Conservation (phyloP, 768 basidiomycete species). For the Kwoniella heveanensis region DNA sequence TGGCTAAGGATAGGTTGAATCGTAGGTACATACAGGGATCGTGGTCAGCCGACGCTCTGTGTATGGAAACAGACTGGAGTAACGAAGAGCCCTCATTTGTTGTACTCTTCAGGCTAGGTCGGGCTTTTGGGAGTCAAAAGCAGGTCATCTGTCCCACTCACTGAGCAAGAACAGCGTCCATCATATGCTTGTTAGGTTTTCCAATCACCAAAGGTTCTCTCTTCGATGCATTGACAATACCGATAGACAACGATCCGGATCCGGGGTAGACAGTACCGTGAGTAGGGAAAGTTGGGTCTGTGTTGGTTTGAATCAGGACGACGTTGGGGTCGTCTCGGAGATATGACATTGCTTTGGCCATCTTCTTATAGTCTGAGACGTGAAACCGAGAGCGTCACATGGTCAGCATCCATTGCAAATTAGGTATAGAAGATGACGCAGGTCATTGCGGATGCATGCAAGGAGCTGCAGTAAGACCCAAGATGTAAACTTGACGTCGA, state of each 20-base stretch:
- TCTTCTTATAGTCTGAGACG: slow-evolving; percentile 75
- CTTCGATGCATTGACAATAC: slow-evolving; percentile 66
- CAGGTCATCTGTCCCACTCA: too few species aligned
- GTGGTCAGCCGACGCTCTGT: too few species aligned
- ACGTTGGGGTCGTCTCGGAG: slow-evolving; percentile 77
- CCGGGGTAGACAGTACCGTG: slow-evolving; percentile 71
- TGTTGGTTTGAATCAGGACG: slow-evolving; percentile 86
- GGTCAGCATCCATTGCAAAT: neutral
- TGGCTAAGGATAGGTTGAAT: slow-evolving; percentile 63
- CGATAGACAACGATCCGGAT: slow-evolving; percentile 77
- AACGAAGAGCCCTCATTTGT: too few species aligned
- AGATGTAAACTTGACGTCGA: neutral
- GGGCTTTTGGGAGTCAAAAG: too few species aligned
- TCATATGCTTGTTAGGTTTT: slow-evolving; percentile 87
- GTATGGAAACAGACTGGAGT: too few species aligned
- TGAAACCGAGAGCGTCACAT: neutral
- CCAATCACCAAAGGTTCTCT: slow-evolving; percentile 77
- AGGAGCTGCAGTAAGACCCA: too few species aligned
- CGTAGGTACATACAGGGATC: too few species aligned
- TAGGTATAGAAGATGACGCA: too few species aligned
- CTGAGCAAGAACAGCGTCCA: slow-evolving; percentile 87
- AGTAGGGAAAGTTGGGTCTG: slow-evolving; percentile 84
- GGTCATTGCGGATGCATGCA: too few species aligned
- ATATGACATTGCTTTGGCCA: slow-evolving; percentile 88
- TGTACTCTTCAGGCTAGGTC: too few species aligned